Percentiles rank a stretch among this genome's conserved stretches.
These are phyloP conservation scores for Saccharum officinarum DNA, from an alignment of 176 grass and related monocot genomes.

Conservation along the genomic window DNA sequence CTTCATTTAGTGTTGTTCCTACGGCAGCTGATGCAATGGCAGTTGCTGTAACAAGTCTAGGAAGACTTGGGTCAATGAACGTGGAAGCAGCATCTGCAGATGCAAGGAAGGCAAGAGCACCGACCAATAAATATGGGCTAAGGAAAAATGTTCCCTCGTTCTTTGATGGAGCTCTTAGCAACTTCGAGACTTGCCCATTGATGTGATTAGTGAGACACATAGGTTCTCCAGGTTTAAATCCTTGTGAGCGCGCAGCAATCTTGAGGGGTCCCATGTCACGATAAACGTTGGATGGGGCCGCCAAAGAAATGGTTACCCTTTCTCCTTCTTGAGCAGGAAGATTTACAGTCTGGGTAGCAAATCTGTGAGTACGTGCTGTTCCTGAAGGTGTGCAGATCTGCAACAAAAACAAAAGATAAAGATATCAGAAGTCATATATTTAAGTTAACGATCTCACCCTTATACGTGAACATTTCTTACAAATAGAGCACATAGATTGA, in stretches of 20 bases:
- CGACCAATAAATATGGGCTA: constrained; percentile 62
- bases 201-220: constrained; percentile 88
- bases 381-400: constrained; percentile 82
- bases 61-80: constrained; percentile 78
- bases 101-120: constrained; percentile 75
- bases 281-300: constrained; percentile 69
- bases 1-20: constrained; percentile 63
- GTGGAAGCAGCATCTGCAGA: constrained; percentile 72
- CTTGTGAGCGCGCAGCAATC: constrained; percentile 55
- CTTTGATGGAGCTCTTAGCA: constrained; percentile 74
- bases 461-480: neutral
- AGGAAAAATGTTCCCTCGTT: constrained; percentile 51
- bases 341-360: constrained; percentile 70
- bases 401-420: constrained; percentile 37
- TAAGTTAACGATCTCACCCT: neutral
- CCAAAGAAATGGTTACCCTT: constrained; percentile 88
- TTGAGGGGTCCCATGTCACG: constrained; percentile 71
- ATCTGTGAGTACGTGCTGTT: constrained; percentile 77
- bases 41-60: constrained; percentile 78
- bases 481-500: neutral
- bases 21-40: constrained; percentile 62
- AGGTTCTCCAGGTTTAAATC: constrained; percentile 74
- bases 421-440: neutral
- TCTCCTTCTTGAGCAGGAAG: constrained; percentile 95
- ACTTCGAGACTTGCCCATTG: constrained; percentile 67